Evolutionary conservation across 805 yeast genomes (phyloP).

Genomic region (Pachysolen tannophilus): DNA sequence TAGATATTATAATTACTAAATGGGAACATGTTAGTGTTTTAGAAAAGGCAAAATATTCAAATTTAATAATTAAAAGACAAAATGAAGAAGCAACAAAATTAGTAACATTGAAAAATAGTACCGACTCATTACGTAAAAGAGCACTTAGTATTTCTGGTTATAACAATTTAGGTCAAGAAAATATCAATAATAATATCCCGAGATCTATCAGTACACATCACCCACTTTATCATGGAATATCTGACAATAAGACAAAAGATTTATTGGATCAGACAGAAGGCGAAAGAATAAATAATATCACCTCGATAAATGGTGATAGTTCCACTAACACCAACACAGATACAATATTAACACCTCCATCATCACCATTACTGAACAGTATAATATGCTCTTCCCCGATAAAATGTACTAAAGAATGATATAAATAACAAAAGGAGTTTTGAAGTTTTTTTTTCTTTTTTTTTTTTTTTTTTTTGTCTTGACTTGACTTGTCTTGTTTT

Average conservation of each 20-base stretch:
- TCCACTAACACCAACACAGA: too few species aligned
- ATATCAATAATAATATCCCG: slow-evolving; percentile 1
- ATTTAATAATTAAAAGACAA: slow-evolving; percentile 3
- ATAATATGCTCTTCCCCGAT: too few species aligned
- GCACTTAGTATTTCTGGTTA: neutral
- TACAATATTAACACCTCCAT: slow-evolving; percentile 5
- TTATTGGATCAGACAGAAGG: too few species aligned
- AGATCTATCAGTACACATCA: slow-evolving; percentile 6
- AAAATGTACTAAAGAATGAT: slow-evolving; percentile 2
- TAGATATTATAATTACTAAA: neutral
- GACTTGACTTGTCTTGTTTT: neutral
- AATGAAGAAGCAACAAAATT: neutral
- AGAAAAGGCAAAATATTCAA: slow-evolving; percentile 8
- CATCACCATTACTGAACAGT: too few species aligned
- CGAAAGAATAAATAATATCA: too few species aligned
- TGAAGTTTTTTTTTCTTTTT: neutral
- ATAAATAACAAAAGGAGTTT: neutral
- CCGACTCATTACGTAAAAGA: too few species aligned
- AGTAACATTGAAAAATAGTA: too few species aligned
- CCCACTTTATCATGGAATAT: too few species aligned
- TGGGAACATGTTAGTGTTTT: slow-evolving; percentile 8
- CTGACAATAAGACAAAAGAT: too few species aligned
- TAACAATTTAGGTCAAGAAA: neutral
- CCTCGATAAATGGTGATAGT: too few species aligned
- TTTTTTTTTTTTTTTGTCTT: neutral